Evolutionary conservation across 176 grass and related monocot genomes (phyloP).

Genomic region (Rhipidocladum racemiflorum): DNA sequence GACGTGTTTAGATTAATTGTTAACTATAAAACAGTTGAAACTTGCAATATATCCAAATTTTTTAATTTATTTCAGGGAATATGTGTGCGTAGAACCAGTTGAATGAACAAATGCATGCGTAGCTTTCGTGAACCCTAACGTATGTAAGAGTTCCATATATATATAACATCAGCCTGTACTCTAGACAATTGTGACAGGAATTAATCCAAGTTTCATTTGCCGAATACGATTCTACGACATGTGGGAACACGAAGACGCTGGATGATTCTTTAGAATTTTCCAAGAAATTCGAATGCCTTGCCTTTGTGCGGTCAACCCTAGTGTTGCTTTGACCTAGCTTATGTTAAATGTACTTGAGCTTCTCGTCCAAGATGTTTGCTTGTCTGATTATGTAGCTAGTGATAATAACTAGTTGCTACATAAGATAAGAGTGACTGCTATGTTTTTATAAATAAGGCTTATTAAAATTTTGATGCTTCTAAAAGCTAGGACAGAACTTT

Average conservation of each 20-base stretch:
- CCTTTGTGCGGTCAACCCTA: constrained; percentile 1
- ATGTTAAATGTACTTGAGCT: not conserved
- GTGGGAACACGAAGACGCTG: constrained; percentile 28
- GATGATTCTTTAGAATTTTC: constrained; percentile 4
- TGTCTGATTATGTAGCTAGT: not conserved
- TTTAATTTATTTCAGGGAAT: not conserved
- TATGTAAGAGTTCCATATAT: not conserved
- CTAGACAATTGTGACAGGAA: not conserved
- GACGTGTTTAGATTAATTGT: not conserved
- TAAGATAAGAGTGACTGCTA: not conserved
- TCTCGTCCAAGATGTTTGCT: not conserved
- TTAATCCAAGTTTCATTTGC: not conserved
- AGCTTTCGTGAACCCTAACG: too few relatives aligned
- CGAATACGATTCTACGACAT: not conserved
- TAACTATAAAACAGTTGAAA: not conserved
- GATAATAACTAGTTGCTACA: not conserved
- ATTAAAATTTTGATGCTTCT: not conserved
- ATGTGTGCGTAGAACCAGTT: not conserved
- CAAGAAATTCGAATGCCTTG: constrained; percentile 1
- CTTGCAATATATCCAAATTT: not conserved
- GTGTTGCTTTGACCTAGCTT: constrained; percentile 17
- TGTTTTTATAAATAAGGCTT: not conserved
- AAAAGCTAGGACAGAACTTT: not conserved
- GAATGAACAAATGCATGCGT: not conserved
- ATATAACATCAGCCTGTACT: not conserved